Conservation (phyloP, 768 basidiomycete species). For the Tulasnella sp. region DNA sequence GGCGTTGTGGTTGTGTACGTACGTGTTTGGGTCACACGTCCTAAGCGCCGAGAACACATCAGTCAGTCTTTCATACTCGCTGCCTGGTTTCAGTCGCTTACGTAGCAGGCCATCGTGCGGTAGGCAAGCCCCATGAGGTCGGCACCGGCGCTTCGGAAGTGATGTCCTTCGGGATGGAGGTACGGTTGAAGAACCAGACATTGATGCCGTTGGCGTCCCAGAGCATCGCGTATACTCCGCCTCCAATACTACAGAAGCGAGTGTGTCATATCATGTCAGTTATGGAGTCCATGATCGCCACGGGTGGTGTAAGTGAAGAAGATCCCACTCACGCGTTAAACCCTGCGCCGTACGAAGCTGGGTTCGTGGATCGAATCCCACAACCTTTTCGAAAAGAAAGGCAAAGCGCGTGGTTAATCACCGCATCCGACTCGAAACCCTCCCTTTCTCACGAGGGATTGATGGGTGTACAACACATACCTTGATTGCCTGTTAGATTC, state of each 20-base stretch:
- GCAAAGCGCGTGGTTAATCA: too few relatives aligned
- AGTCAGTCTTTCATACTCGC: slow-evolving; percentile 5
- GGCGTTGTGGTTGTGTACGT: slow-evolving; percentile 29
- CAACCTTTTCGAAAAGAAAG: slow-evolving; percentile 72
- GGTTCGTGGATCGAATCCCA: slow-evolving; percentile 52
- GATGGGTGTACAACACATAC: background rate
- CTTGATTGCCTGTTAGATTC: slow-evolving; percentile 35
- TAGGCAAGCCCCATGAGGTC: slow-evolving; percentile 60
- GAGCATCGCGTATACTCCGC: slow-evolving; percentile 83
- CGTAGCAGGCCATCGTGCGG: slow-evolving; percentile 72
- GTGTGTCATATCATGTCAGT: background rate
- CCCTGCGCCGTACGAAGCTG: slow-evolving; percentile 65
- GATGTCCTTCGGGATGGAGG: slow-evolving; percentile 68
- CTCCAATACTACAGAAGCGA: slow-evolving; percentile 37
- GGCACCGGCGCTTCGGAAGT: slow-evolving; percentile 62
- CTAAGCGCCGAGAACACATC: background rate
- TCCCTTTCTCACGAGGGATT: too few relatives aligned
- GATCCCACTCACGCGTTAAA: slow-evolving; percentile 47
- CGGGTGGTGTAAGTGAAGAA: background rate
- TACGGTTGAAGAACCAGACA: slow-evolving; percentile 73
- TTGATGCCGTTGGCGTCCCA: slow-evolving; percentile 70
- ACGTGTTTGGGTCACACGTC: slow-evolving; percentile 30
- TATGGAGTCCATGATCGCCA: background rate
- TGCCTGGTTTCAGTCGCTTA: slow-evolving; percentile 1
- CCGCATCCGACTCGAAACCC: too few relatives aligned